phyloP scores from a whole-genome alignment of 2,329 filamentous ascomycete species.

The Fusarium sp. region DNA sequence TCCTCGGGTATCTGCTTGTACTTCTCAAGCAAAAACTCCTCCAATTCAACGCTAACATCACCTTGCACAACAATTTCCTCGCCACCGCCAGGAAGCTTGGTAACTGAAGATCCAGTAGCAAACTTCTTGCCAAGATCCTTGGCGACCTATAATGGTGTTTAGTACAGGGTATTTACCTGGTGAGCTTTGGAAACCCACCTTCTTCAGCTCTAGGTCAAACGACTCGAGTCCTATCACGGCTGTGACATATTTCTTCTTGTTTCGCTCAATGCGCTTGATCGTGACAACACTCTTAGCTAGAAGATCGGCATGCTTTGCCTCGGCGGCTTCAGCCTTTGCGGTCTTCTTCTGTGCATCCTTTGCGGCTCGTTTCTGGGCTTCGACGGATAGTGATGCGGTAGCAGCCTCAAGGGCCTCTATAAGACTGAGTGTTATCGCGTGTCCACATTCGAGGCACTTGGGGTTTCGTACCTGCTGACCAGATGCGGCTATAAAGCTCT shows the following conservation, averaged over 20 bases:
- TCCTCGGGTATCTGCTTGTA: constrained; percentile 93
- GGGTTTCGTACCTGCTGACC: constrained; percentile 77
- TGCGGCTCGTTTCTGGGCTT: constrained; percentile 92
- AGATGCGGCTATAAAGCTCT: constrained; percentile 80
- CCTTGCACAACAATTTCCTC: constrained; percentile 99
- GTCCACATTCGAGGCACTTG: constrained; percentile 1
- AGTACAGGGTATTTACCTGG: constrained; percentile 10
- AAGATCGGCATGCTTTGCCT: constrained; percentile 84
- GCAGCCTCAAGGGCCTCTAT: constrained; percentile 84
- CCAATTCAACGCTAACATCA: constrained; percentile 93
- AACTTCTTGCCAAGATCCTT: constrained; percentile 99
- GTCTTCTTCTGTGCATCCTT: constrained; percentile 98
- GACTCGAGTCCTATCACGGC: constrained; percentile 90
- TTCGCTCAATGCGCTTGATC: constrained; percentile 97
- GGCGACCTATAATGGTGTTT: constrained; percentile 63
- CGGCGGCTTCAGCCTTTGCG: constrained; percentile 88
- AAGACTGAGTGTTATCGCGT: constrained; percentile 5
- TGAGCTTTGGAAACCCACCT: constrained; percentile 56
- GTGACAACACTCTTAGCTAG: constrained; percentile 84
- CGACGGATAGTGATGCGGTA: constrained; percentile 85
- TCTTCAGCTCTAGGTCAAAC: constrained; percentile 93
- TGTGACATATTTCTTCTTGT: constrained; percentile 97
- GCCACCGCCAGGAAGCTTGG: constrained; percentile 84
- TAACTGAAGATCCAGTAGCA: constrained; percentile 92
- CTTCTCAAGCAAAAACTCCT: constrained; percentile 89